phyloP scores from a whole-genome alignment of 2,329 filamentous ascomycete species.

The Xylariaceae sp. region DNA sequence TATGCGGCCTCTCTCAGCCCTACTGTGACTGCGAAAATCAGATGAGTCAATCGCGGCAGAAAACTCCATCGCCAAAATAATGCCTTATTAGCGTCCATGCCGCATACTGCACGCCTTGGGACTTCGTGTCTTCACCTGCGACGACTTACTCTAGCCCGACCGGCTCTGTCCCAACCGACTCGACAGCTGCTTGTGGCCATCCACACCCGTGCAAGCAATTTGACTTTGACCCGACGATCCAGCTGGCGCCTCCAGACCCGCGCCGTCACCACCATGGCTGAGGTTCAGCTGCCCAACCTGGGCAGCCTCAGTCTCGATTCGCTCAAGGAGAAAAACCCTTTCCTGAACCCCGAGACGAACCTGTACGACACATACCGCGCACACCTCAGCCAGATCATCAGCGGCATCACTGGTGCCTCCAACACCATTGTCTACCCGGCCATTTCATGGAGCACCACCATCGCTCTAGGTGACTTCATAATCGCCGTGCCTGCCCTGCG shows the following conservation, averaged over 20 bases:
- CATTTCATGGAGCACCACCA: constrained; percentile 68
- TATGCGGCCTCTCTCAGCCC: constrained; percentile 20
- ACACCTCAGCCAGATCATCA: constrained; percentile 63
- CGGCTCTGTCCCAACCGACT: no score
- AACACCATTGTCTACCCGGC: constrained; percentile 63
- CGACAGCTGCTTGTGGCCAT: no score
- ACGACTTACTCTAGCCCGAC: no score
- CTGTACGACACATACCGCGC: constrained; percentile 73
- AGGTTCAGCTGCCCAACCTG: constrained; percentile 6
- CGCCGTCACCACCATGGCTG: constrained; percentile 2
- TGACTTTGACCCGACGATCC: no score
- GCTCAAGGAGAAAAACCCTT: constrained; percentile 37
- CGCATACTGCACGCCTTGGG: constrained; percentile 8
- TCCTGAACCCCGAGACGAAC: constrained; percentile 61
- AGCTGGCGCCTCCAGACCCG: constrained; percentile 13
- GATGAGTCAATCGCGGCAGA: constrained; percentile 17
- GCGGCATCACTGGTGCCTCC: constrained; percentile 63
- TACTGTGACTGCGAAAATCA: no score
- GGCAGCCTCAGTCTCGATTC: constrained; percentile 23
- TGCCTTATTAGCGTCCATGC: constrained; percentile 17
- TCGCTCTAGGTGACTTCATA: constrained; percentile 78
- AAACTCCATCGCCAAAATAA: constrained; percentile 16
- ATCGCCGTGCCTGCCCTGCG: constrained; percentile 73
- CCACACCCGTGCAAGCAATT: no score
- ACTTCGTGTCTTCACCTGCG: no score